Percentiles rank a stretch among this genome's conserved stretches.
These are phyloP conservation scores for Daldinia sp. DNA, from an alignment of 2,329 filamentous ascomycete species.

Conservation along the genomic window DNA sequence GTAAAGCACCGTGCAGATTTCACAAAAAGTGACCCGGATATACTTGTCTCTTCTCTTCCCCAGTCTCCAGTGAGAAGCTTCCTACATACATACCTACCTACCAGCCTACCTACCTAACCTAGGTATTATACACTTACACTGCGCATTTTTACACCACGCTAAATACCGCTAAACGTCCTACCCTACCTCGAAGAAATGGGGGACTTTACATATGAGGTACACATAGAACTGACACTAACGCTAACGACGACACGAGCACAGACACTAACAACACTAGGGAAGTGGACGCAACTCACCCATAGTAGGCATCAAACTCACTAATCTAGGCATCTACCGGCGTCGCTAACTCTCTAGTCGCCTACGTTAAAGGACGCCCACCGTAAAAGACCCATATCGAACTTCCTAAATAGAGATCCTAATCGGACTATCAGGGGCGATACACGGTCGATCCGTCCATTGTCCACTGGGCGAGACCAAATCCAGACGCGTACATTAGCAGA, in stretches of 20 bases:
- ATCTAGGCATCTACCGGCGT: conserved; percentile 30
- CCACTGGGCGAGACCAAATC: conserved; percentile 25
- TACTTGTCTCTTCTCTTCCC: background rate
- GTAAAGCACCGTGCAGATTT: conserved; percentile 8
- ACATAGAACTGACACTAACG: too few species aligned
- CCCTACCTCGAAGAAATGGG: too few species aligned
- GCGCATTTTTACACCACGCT: conserved; percentile 6
- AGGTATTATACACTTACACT: too few species aligned
- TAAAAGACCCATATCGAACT: background rate
- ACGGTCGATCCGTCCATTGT: conserved; percentile 34
- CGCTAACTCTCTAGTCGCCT: background rate
- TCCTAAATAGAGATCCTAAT: conserved; percentile 21
- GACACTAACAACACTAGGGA: too few species aligned
- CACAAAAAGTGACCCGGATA: background rate
- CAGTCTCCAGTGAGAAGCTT: too few species aligned
- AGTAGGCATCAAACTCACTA: too few species aligned
- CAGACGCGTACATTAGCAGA: conserved; percentile 8
- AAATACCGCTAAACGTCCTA: conserved; percentile 14
- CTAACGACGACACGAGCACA: too few species aligned
- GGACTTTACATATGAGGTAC: too few species aligned
- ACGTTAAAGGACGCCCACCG: conserved; percentile 4
- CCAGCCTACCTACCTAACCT: too few species aligned
- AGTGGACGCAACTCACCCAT: conserved; percentile 11
- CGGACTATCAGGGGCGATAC: conserved; percentile 32
- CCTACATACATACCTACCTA: too few species aligned